These are phyloP conservation scores for Cyberlindnera euphorbiiphila DNA, from an alignment of 805 yeast genomes.

Conservation along the genomic window DNA sequence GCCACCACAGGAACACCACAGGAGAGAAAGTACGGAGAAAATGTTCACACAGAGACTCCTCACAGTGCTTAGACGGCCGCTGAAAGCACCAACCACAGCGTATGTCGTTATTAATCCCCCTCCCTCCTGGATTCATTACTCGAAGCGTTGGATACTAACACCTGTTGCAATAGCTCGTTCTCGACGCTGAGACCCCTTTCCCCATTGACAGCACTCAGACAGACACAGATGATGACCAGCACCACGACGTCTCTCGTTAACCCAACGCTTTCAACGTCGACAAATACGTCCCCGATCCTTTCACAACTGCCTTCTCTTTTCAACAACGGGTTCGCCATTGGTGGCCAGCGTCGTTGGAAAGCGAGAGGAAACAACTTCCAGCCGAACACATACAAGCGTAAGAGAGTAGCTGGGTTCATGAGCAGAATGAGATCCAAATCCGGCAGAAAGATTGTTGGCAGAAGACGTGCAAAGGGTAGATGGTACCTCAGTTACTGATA, in stretches of 20 bases:
- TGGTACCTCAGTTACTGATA: conserved; percentile 82
- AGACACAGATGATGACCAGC: conserved; percentile 16
- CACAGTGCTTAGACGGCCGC: conserved; percentile 8
- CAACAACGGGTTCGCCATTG: conserved; percentile 30
- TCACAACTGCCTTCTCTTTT: conserved; percentile 23
- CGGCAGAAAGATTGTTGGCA: conserved; percentile 73
- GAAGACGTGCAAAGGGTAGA: conserved; percentile 85
- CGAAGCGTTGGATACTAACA: conserved; percentile 18
- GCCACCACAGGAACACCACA: neutral
- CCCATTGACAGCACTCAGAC: conserved; percentile 23
- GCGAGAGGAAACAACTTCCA: conserved; percentile 93
- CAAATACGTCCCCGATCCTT: conserved; percentile 15
- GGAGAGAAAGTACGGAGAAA: neutral
- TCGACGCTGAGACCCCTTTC: conserved; percentile 19
- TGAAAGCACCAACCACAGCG: conserved; percentile 9
- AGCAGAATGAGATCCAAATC: conserved; percentile 71
- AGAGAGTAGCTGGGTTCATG: conserved; percentile 85
- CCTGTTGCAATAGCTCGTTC: conserved; percentile 9
- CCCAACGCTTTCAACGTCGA: conserved; percentile 21
- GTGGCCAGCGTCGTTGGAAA: conserved; percentile 66
- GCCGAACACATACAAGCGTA: conserved; percentile 86
- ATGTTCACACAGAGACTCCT: conserved; percentile 14
- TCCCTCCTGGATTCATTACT: neutral
- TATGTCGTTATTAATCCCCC: conserved; percentile 5
- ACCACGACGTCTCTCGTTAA: conserved; percentile 23